Evolutionary conservation across 164 flowering plant species (phyloP).

Genomic region (Magnolia changhungtana): DNA sequence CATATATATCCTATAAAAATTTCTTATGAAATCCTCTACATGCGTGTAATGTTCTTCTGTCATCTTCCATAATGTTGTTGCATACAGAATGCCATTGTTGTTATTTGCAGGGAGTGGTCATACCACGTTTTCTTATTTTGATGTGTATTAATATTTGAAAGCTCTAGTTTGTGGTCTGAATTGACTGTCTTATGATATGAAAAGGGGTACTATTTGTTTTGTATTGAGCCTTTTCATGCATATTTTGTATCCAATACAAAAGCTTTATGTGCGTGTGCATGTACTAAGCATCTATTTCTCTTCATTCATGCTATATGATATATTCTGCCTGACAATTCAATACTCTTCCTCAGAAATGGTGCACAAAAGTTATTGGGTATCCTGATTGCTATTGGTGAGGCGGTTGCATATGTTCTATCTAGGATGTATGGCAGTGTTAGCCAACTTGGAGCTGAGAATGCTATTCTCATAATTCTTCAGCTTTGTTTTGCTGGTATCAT

Average conservation of each 20-base stretch:
- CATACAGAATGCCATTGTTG: too few species aligned
- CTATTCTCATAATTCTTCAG: slow-evolving; percentile 50
- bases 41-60: too few species aligned
- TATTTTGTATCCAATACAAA: too few species aligned
- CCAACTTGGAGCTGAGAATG: slow-evolving; percentile 53
- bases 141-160: not conserved
- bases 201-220: not conserved
- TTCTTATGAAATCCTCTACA: too few species aligned
- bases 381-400: slow-evolving; percentile 54
- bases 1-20: too few species aligned
- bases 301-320: not conserved
- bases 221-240: too few species aligned
- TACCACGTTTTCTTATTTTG: not conserved
- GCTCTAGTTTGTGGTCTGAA: not conserved
- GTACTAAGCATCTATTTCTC: not conserved
- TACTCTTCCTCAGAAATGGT: slow-evolving; percentile 35
- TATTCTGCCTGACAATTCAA: not conserved
- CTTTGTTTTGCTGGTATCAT: slow-evolving; percentile 54
- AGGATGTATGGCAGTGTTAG: slow-evolving; percentile 52
- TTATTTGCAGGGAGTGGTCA: too few species aligned
- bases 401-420: slow-evolving; percentile 51
- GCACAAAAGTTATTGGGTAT: slow-evolving; percentile 56
- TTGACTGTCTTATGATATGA: not conserved
- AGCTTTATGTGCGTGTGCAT: not conserved
- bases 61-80: too few species aligned